phyloP scores from a whole-genome alignment of 257 asterid species.

The Salvia miltiorrhiza region DNA sequence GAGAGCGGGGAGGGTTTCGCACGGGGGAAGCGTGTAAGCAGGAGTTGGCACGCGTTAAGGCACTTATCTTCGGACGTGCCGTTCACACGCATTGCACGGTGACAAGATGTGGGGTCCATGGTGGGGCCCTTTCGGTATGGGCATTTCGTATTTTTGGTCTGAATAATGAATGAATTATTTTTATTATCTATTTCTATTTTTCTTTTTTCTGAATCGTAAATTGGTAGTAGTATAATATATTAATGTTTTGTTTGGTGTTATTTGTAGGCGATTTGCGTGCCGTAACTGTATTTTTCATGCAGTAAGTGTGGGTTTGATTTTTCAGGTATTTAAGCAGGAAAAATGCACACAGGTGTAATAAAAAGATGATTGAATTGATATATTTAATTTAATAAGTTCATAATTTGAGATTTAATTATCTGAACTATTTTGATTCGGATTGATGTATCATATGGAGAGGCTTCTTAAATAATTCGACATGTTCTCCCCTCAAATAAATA shows the following conservation, averaged over 20 bases:
- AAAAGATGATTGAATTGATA: too few species aligned
- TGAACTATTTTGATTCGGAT: not conserved
- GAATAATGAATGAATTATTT: not conserved
- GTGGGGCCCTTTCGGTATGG: slow-evolving; percentile 26
- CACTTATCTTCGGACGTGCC: slow-evolving; percentile 77
- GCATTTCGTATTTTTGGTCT: not conserved
- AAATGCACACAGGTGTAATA: not conserved
- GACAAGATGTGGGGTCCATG: slow-evolving; percentile 30
- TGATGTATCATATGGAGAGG: not conserved
- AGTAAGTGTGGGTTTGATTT: not conserved
- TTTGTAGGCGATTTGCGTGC: slow-evolving; percentile 13
- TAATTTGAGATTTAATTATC: not conserved
- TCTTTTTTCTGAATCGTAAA: not conserved
- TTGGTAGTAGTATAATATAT: not conserved
- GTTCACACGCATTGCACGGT: slow-evolving; percentile 63
- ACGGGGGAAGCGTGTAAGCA: slow-evolving; percentile 73
- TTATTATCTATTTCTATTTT: not conserved
- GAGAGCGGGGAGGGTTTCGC: slow-evolving; percentile 46
- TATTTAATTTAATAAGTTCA: not conserved
- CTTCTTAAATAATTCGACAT: too few species aligned
- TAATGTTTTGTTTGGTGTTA: not conserved
- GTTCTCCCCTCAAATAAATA: too few species aligned
- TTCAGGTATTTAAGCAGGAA: not conserved
- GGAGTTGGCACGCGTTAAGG: slow-evolving; percentile 63
- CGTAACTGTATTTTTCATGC: slow-evolving; percentile 14